A percentile compares a stretch with the other conserved stretches of the same genome.
phyloP scores from a whole-genome alignment of 345 rosid species.

The Gossypium herbaceum region DNA sequence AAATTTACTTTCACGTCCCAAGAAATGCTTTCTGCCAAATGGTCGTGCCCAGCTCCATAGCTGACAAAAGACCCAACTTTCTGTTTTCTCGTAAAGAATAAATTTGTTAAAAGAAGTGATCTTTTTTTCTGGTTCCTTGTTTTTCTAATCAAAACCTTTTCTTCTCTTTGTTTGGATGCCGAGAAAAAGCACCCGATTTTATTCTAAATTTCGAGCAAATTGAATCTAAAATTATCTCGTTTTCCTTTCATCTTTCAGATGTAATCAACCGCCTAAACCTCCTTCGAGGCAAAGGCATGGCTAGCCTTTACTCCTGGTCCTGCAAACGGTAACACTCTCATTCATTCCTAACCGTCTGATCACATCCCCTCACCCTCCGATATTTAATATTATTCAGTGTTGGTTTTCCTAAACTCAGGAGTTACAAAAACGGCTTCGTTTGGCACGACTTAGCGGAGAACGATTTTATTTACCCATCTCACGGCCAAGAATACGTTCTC shows the following conservation, averaged over 20 bases:
- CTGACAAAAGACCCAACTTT: constrained; percentile 9
- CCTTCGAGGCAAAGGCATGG: constrained; percentile 89
- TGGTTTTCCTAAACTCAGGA: constrained; percentile 36
- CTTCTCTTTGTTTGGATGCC: background rate
- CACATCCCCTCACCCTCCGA: background rate
- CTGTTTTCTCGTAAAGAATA: constrained; percentile 12
- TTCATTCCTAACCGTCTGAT: constrained; percentile 13
- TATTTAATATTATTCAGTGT: background rate
- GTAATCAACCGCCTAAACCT: constrained; percentile 72
- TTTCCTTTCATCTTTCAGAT: constrained; percentile 38
- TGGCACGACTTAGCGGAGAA: constrained; percentile 86
- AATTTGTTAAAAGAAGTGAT: background rate
- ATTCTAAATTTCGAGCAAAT: too few species aligned
- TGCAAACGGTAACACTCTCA: constrained; percentile 57
- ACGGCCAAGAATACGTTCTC: constrained; percentile 86
- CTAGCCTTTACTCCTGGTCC: constrained; percentile 87
- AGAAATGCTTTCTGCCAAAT: constrained; percentile 12
- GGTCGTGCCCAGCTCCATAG: constrained; percentile 2
- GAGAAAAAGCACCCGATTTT: background rate
- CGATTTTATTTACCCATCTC: constrained; percentile 79
- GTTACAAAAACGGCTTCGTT: constrained; percentile 88
- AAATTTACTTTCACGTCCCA: constrained; percentile 10
- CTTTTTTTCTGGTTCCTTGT: background rate
- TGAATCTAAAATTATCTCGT: too few species aligned
- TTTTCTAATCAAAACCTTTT: background rate